Base-by-base conservation (phyloP, 306 rosid species). In the Cicer chorassanicum region DNA sequence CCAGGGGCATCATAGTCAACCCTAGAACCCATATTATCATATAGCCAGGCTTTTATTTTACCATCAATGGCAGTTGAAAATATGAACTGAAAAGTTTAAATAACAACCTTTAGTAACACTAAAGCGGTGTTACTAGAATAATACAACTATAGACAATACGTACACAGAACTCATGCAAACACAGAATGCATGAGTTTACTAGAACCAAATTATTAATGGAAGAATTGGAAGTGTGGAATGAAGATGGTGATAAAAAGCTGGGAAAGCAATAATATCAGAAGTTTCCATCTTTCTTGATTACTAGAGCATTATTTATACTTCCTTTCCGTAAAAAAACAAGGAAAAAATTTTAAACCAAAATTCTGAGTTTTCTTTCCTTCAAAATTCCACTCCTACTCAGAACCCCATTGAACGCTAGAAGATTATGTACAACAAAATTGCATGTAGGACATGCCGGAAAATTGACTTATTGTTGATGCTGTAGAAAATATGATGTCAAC, bases 1-100 rank as follows among this genome's bases (percentile, higher is more conserved):
- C 98, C 96, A 72, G 98, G 98, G 63, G 98, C 96, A 82, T 92
- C 88, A 70, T 90, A 92, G 78, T 87, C 94, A 84, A 89, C 96
- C 87, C 92, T 84, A 42, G 96, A 87, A 74, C 96, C 98, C 89
- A 77, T 43, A 77, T 86, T 84, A 78, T 90, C 94, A 8, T 92
- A 92, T 54, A 92, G 75, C 98, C 98, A 92, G 45, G 94, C 96
- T 83, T 90, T 92, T 83, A 92, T 92, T 84, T 90, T 92, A 40
- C 98, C 98, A 83, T 92, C 96, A 72, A 78, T 64, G 60, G 96
- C 93, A 57, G 96, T 92, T 70, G 98, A 92, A 83, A 87, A 90
- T 86, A 92, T 85, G 84, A 88, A 90, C 98, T 92, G 90, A 78
- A 74, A 83, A 82, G 72, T 78, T 62, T 82, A 64, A 77, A 76